Base-by-base conservation (phyloP, 2,329 filamentous ascomycete genomes). In the Apiospora saccharicola region DNA sequence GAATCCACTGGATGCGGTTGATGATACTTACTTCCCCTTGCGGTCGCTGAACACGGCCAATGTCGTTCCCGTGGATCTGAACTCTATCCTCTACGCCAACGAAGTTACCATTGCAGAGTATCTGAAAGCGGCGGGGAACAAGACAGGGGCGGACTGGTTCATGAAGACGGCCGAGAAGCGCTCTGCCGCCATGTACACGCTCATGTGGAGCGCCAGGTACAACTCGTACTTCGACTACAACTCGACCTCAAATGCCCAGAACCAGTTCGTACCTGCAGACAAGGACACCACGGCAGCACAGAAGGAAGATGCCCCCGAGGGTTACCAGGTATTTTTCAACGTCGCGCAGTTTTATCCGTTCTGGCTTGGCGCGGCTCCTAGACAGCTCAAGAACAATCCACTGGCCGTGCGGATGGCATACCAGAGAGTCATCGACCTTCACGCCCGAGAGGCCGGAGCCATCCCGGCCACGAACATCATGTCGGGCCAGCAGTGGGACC, bases 151-250 rank as follows among this genome's bases (percentile, higher is more conserved):
- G 2, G 79, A 81, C 10, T 75, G 81, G 13, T 93, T 89, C 86
- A 80, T 82, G 7, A 76, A 83, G 4, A 79, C 84, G 6, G 91
- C 91, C 16, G 77, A 79, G 4, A 81, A 84, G 43, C 87, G 91
- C 73, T 89, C 88, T 79, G 85, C 87, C 61, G 90, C 90, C 74
- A 92, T 93, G 87, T 87, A 88, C 68, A 83, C 85, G 0, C 80
- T 92, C 67, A 84, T 93, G 80, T 93, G 91, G 91, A 92, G 92
- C 79, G 81, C 86, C 43, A 90, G 88, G 8, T 85, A 89, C 73
- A 88, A 83, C 80, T 87, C 86, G 80, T 93, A 92, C 83, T 93
- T 92, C 77, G 91, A 93, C 84, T 92, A 89, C 83, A 93, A 93
- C 81, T 74, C 90, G 43, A 92, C 90, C 0, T 89, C 89, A 0